Evolutionary conservation across 2,329 filamentous ascomycete species (phyloP).

Genomic region (Phaeophleospora eucalypticola): DNA sequence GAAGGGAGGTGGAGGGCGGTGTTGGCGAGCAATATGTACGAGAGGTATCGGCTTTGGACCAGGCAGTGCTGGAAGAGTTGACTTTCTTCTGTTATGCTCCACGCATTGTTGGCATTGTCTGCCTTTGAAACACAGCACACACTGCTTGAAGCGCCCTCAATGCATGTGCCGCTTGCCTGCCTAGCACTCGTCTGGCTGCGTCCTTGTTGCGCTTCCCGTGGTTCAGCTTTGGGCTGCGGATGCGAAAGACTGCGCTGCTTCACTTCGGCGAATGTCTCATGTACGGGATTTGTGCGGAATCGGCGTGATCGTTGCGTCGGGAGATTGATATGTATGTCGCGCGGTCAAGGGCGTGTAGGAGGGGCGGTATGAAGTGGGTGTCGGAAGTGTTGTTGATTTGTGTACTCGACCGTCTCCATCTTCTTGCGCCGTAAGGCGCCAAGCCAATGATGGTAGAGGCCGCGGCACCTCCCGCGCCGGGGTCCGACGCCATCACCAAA

Average conservation of each 20-base stretch:
- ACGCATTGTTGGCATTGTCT: constrained; percentile 3
- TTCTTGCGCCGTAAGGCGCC: not conserved
- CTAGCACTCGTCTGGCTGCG: not conserved
- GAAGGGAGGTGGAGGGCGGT: not conserved
- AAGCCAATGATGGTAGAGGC: not conserved
- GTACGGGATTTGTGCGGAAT: too few species aligned
- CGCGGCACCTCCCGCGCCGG: too few species aligned
- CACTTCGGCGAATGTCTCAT: not conserved
- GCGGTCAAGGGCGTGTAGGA: not conserved
- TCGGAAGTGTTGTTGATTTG: not conserved
- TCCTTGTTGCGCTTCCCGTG: not conserved
- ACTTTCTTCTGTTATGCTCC: constrained; percentile 1
- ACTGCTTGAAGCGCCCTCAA: not conserved
- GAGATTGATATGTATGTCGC: not conserved
- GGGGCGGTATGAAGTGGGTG: not conserved
- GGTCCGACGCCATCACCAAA: too few species aligned
- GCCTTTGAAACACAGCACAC: not conserved
- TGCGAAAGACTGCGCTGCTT: not conserved
- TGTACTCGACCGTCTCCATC: not conserved
- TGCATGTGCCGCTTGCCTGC: not conserved
- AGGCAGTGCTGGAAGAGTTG: constrained; percentile 3
- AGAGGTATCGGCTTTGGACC: constrained; percentile 7
- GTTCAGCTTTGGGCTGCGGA: not conserved
- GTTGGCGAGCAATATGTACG: constrained; percentile 4
- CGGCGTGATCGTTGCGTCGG: not conserved